Conservation (phyloP, 2,329 filamentous ascomycete species). For the Aspergillus caelatus region DNA sequence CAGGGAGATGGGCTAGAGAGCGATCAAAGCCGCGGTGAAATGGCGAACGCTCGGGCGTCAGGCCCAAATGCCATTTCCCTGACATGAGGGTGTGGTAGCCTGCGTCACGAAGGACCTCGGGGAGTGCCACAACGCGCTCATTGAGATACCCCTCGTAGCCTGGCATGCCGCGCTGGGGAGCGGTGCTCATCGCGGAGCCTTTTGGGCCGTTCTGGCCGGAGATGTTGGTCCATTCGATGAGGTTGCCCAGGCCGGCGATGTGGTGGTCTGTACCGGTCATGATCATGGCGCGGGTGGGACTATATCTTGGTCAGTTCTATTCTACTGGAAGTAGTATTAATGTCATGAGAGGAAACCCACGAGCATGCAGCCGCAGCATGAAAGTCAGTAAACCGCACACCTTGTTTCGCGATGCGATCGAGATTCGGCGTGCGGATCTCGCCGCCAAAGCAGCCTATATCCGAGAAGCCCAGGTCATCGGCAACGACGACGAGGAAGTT, state of each 20-base stretch:
- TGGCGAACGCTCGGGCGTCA: constrained; percentile 60
- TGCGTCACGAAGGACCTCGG: constrained; percentile 60
- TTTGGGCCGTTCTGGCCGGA: constrained; percentile 57
- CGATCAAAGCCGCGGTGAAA: constrained; percentile 61
- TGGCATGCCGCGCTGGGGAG: constrained; percentile 59
- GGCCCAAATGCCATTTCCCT: constrained; percentile 66
- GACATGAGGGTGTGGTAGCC: constrained; percentile 65
- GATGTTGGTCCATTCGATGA: constrained; percentile 62
- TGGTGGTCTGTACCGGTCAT: constrained; percentile 67
- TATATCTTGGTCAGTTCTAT: constrained; percentile 14
- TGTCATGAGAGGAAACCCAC: constrained; percentile 20
- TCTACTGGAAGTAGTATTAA: not conserved
- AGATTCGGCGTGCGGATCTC: constrained; percentile 65
- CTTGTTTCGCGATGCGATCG: constrained; percentile 55
- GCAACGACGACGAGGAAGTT: constrained; percentile 64
- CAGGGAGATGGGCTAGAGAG: constrained; percentile 63
- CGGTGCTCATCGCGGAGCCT: constrained; percentile 54
- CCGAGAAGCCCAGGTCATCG: constrained; percentile 64
- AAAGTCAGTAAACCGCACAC: constrained; percentile 65
- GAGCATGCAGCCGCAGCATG: constrained; percentile 68
- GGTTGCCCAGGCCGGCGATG: constrained; percentile 57
- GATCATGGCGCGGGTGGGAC: constrained; percentile 66
- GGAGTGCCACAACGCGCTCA: constrained; percentile 59
- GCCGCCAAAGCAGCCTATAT: constrained; percentile 61
- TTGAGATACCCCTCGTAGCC: constrained; percentile 69